Percentiles rank a stretch among this genome's conserved stretches.
Conservation (phyloP, 2,329 filamentous ascomycete species). For the Colletotrichum sp. region DNA sequence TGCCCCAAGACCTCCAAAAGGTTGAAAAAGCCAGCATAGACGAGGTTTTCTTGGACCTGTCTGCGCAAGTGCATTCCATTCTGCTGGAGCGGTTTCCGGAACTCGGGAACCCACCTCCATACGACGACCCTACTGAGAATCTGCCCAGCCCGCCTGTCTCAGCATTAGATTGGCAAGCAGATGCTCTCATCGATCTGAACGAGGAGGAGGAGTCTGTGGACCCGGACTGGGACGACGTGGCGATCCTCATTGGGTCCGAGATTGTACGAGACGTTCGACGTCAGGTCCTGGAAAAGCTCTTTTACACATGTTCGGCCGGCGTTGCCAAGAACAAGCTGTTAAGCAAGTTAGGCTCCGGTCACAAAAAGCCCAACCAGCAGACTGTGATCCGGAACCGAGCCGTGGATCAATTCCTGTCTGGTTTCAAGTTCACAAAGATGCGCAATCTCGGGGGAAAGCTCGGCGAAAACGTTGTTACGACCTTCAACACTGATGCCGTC, state of each 20-base stretch:
- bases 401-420: slow-evolving; percentile 76
- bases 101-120: slow-evolving; percentile 69
- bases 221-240: slow-evolving; percentile 96
- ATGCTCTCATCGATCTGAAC: slow-evolving; percentile 82
- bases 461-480: slow-evolving; percentile 82
- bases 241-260: slow-evolving; percentile 84
- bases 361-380: slow-evolving; percentile 94
- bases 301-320: slow-evolving; percentile 92
- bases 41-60: slow-evolving; percentile 93
- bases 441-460: slow-evolving; percentile 94
- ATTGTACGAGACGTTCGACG: slow-evolving; percentile 80
- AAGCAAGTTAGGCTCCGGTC: slow-evolving; percentile 88
- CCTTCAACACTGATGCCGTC: slow-evolving; percentile 82
- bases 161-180: slow-evolving; percentile 81
- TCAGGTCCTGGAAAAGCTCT: slow-evolving; percentile 70
- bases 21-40: slow-evolving; percentile 96
- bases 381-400: slow-evolving; percentile 92
- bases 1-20: slow-evolving; percentile 70
- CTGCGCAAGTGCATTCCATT: slow-evolving; percentile 78
- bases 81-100: slow-evolving; percentile 81
- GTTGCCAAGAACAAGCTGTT: slow-evolving; percentile 93
- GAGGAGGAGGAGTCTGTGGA: slow-evolving; percentile 77
- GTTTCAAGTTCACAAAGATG: slow-evolving; percentile 94
- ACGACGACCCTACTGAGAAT: slow-evolving; percentile 73
- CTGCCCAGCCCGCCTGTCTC: slow-evolving; percentile 73